phyloP scores from a whole-genome alignment of 768 basidiomycete species.

The Wakefieldia striispora region DNA sequence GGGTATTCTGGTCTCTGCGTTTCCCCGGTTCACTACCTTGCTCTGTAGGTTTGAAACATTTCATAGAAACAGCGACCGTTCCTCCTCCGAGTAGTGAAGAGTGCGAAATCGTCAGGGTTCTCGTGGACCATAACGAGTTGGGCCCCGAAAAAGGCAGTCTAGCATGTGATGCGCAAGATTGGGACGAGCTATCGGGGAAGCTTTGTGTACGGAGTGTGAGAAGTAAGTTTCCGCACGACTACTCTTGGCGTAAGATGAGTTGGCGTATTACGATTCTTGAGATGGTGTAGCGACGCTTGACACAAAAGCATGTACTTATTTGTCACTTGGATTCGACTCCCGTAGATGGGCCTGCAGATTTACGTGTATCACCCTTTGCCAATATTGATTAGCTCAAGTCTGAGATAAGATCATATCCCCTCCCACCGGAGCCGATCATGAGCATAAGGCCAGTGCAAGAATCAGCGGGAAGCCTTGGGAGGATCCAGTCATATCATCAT shows the following conservation, averaged over 20 bases:
- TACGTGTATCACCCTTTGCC: too few species aligned
- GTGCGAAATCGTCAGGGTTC: slow-evolving; percentile 15
- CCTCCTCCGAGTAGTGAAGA: slow-evolving; percentile 15
- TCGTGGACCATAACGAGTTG: slow-evolving; percentile 25
- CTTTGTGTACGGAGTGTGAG: slow-evolving; percentile 25
- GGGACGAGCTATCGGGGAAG: slow-evolving; percentile 31
- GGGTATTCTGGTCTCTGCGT: slow-evolving; percentile 29
- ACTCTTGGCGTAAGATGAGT: slow-evolving; percentile 22
- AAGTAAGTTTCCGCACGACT: slow-evolving; percentile 22
- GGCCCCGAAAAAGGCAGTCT: slow-evolving; percentile 5
- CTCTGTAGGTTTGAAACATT: slow-evolving; percentile 10
- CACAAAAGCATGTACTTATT: too few species aligned
- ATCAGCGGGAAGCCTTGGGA: too few species aligned
- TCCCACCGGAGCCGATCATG: too few species aligned
- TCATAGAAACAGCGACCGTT: slow-evolving; percentile 23
- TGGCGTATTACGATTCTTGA: slow-evolving; percentile 25
- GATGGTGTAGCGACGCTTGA: slow-evolving; percentile 16
- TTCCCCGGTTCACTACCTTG: slow-evolving; percentile 8
- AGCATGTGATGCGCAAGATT: slow-evolving; percentile 28
- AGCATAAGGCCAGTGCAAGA: too few species aligned
- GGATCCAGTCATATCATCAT: too few species aligned
- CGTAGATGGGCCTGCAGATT: neutral
- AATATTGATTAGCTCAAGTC: too few species aligned
- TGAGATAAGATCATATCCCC: too few species aligned
- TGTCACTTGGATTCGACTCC: neutral